Percentiles rank a stretch among this genome's conserved stretches.
Conservation (phyloP, 2,329 filamentous ascomycete genomes). For the Trichoderma brevicompactum region DNA sequence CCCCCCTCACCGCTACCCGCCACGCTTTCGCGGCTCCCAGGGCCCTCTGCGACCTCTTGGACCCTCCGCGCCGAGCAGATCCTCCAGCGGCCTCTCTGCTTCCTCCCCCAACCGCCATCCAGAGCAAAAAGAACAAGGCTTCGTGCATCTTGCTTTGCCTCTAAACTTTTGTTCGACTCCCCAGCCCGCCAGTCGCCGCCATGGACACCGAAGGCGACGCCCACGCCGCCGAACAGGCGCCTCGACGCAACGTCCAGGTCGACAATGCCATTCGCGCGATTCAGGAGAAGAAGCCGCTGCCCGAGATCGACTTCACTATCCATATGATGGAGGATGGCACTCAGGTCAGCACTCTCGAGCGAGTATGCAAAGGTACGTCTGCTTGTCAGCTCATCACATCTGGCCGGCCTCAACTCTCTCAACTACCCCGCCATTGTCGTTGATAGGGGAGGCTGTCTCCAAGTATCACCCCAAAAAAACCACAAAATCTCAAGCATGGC, state of each 20-base stretch:
- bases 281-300: slow-evolving; percentile 90
- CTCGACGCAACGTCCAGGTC: slow-evolving; percentile 64
- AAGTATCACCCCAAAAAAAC: neutral
- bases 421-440: slow-evolving; percentile 29
- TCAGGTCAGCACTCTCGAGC: slow-evolving; percentile 92
- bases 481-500: neutral
- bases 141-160: neutral
- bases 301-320: slow-evolving; percentile 97
- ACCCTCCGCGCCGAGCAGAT: slow-evolving; percentile 19
- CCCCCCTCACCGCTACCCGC: slow-evolving; percentile 27
- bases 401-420: neutral
- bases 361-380: slow-evolving; percentile 92
- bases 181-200: slow-evolving; percentile 37
- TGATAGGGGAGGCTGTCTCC: slow-evolving; percentile 9
- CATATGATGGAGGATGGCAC: slow-evolving; percentile 98
- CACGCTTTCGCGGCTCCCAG: slow-evolving; percentile 10
- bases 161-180: neutral
- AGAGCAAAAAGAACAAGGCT: neutral
- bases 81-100: neutral
- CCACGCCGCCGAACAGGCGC: slow-evolving; percentile 40
- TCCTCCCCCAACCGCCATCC: neutral
- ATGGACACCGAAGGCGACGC: slow-evolving; percentile 56
- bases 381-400: neutral
- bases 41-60: slow-evolving; percentile 17
- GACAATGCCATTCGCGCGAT: slow-evolving; percentile 93